Conservation (phyloP, 2,329 filamentous ascomycete genomes). For the Stachybotrys echinatus region DNA sequence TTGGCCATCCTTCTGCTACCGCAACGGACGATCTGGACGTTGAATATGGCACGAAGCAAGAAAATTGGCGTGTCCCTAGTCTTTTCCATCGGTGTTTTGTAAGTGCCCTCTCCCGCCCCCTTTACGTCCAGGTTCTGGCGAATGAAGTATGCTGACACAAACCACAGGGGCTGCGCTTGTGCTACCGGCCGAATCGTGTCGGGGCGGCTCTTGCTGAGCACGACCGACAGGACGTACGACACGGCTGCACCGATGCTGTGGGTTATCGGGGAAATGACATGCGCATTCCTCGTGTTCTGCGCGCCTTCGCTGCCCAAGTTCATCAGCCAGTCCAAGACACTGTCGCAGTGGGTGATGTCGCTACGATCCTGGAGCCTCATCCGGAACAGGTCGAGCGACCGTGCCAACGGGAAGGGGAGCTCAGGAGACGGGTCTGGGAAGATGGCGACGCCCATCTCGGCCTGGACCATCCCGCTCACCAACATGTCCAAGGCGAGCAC, state of each 20-base stretch:
- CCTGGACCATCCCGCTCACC: too few relatives aligned
- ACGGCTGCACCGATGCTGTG: neutral
- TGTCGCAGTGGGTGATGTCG: neutral
- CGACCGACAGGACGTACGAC: neutral
- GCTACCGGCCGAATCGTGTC: neutral
- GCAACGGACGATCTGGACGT: conserved; percentile 18
- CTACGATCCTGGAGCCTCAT: neutral
- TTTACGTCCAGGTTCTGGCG: too few relatives aligned
- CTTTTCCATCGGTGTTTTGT: conserved; percentile 23
- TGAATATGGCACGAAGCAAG: conserved; percentile 19
- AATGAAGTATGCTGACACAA: neutral
- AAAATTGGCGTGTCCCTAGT: conserved; percentile 22
- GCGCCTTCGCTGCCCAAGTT: neutral
- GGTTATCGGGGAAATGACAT: neutral
- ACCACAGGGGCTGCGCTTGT: neutral
- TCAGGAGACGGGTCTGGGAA: too few relatives aligned
- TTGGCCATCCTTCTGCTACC: conserved; percentile 20
- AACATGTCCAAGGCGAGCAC: too few relatives aligned
- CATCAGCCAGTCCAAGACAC: neutral
- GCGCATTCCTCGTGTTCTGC: neutral
- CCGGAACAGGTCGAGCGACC: neutral
- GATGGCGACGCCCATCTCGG: too few relatives aligned
- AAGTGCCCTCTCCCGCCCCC: too few relatives aligned
- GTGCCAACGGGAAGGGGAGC: too few relatives aligned
- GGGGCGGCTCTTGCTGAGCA: too few relatives aligned